A percentile compares a stretch with the other conserved stretches of the same genome.
Conservation (phyloP, 179 eudicot genomes). For the Vitellaria paradoxa region DNA sequence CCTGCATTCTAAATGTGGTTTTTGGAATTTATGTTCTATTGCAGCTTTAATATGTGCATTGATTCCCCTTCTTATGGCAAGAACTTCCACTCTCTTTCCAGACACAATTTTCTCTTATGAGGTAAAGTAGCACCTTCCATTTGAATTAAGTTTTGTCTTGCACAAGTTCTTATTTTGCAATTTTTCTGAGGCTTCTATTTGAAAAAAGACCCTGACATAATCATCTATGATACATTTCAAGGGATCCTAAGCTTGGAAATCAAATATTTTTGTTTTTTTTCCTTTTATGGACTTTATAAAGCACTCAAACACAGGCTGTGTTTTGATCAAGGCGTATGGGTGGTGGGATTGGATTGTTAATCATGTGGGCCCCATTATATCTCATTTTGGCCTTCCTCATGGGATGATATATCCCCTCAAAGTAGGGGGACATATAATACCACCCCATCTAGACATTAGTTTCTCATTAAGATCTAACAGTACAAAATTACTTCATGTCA, state of each 20-base stretch:
- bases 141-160: not conserved
- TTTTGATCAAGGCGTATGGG: too few species aligned
- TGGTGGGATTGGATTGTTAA: too few species aligned
- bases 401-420: too few species aligned
- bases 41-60: constrained; percentile 92
- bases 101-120: constrained; percentile 73
- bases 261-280: too few species aligned
- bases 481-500: too few species aligned
- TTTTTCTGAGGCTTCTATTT: constrained; percentile 5
- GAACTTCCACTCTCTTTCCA: constrained; percentile 74
- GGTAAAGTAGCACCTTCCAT: constrained; percentile 38
- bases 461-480: too few species aligned
- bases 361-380: too few species aligned
- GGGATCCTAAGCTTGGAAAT: not conserved
- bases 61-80: constrained; percentile 80
- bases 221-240: not conserved
- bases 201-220: not conserved
- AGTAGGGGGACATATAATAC: too few species aligned
- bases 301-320: not conserved
- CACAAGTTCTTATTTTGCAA: not conserved
- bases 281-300: not conserved
- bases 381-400: too few species aligned
- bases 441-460: too few species aligned
- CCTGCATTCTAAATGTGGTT: not conserved
- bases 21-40: constrained; percentile 21